These are phyloP conservation scores for Colletotrichum scovillei DNA, from an alignment of 2,329 filamentous ascomycete species.

Conservation along the genomic window DNA sequence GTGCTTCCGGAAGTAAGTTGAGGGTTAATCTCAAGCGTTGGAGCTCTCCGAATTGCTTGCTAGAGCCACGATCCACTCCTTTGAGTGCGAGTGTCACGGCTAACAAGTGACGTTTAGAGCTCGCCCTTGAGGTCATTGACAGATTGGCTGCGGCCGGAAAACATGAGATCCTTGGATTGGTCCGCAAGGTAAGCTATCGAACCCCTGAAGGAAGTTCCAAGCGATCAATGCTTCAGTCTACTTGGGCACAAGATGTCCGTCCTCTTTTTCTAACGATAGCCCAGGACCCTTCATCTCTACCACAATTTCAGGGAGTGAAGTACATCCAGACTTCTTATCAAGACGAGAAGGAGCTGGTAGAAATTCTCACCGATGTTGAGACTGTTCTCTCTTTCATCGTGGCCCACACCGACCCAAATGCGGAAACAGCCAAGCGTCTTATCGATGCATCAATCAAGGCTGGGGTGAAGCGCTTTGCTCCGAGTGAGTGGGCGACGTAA, in stretches of 20 bases:
- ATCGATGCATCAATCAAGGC: conserved; percentile 69
- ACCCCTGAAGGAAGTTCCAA: accelerated
- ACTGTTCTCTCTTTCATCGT: conserved; percentile 65
- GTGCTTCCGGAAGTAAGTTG: conserved; percentile 28
- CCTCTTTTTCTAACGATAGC: not conserved
- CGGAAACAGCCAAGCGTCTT: conserved; percentile 62
- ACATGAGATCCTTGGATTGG: conserved; percentile 42
- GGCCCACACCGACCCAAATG: conserved; percentile 43
- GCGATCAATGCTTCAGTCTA: not conserved
- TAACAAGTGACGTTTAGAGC: conserved; percentile 20
- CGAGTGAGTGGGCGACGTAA: conserved; percentile 66
- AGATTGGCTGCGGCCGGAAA: conserved; percentile 30
- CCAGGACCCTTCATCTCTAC: conserved; percentile 36
- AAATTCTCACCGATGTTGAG: conserved; percentile 57
- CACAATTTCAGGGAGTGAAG: conserved; percentile 43
- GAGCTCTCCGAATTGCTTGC: not conserved
- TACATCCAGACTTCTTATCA: conserved; percentile 59
- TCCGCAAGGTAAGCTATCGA: conserved; percentile 38
- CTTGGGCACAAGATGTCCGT: not conserved
- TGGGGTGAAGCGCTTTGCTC: conserved; percentile 70
- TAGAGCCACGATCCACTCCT: not conserved
- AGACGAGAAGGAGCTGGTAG: conserved; percentile 49
- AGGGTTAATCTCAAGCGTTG: not conserved
- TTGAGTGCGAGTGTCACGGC: not conserved
- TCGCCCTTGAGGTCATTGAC: conserved; percentile 39